Base-by-base conservation (phyloP, 1,139 yeast genomes). In the Yamadazyma epiphylla region DNA sequence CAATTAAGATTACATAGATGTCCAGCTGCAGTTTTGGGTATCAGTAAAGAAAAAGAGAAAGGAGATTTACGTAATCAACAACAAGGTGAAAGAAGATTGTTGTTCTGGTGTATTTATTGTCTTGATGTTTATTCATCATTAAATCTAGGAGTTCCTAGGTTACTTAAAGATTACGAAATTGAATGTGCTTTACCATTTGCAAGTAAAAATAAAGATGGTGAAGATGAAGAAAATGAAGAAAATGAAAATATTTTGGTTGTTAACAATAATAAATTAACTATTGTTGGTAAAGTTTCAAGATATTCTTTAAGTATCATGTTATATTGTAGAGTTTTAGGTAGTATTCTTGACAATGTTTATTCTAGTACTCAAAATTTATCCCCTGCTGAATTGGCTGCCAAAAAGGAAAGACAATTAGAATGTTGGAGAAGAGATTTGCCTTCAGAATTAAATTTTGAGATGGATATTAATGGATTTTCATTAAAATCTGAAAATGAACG, bases 141-240 rank as follows among this genome's bases (percentile, higher is more conserved):
- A 37, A 79, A 77, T 36, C 59, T 87, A 29, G 96, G 96, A 27
- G 86, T 86, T 17, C 95, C 95, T 4, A 63, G 95, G 40, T 57
- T 86, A 30, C 56, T 87, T 24, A 81, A 82, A 47, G 95, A 85
- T 51, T 75, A 76, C 46, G 94, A 85, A 50, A 77, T 86, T 30
- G 94, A 86, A 53, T 86, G 95, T 63, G 89, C 91, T 1, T 58
- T 83, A 48, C 95, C 96, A 1, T 74, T 82, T 28, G 69, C 81
- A 16, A 77, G 81, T 31, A 79, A 77, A 39, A 70, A 45, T 28
- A 62, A 55, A 35, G 57, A 69, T 31, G 60, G 59, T 30, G 64
- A 63, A 15, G 51, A 64, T 28, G 61, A 64, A 31, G 70, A 67
- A 20, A 65, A 57, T 15, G 43, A 48, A 19, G 70, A 66, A 32